Evolutionary conservation across 2,329 filamentous ascomycete genomes (phyloP).

Genomic region (Stachybotrys elegans): DNA sequence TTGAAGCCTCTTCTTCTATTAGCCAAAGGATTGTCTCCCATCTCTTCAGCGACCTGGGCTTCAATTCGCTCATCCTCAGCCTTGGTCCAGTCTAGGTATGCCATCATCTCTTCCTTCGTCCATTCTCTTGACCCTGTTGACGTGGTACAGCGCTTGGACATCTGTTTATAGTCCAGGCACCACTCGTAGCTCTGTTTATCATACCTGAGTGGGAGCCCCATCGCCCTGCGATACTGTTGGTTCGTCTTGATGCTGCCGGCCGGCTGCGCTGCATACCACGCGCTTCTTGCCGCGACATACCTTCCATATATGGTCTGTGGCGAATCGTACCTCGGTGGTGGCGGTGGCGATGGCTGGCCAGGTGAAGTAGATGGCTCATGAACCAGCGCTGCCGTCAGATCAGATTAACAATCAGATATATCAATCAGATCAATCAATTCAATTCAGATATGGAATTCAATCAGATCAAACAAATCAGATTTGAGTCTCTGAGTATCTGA

Average conservation of each 20-base stretch:
- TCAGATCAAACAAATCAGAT: constrained; percentile 10
- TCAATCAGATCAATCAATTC: constrained; percentile 9
- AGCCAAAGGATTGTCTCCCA: not conserved
- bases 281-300: not conserved
- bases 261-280: constrained; percentile 9
- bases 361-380: not conserved
- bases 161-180: constrained; percentile 14
- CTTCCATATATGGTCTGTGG: not conserved
- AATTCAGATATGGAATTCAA: constrained; percentile 8
- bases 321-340: not conserved
- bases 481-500: constrained; percentile 9
- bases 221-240: constrained; percentile 13
- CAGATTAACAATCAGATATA: constrained; percentile 10
- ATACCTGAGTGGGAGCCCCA: constrained; percentile 12
- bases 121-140: constrained; percentile 11
- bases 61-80: constrained; percentile 15
- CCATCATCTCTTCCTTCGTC: constrained; percentile 17
- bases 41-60: constrained; percentile 5
- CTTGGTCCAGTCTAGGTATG: constrained; percentile 16
- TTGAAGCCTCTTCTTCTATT: not conserved
- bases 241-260: constrained; percentile 12
- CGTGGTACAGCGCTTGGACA: constrained; percentile 6
- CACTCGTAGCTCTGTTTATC: constrained; percentile 12
- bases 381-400: constrained; percentile 8
- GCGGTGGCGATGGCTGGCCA: not conserved